These are phyloP conservation scores for Talaromyces wortmannii DNA, from an alignment of 495 filamentous ascomycete genomes.

Conservation along the genomic window DNA sequence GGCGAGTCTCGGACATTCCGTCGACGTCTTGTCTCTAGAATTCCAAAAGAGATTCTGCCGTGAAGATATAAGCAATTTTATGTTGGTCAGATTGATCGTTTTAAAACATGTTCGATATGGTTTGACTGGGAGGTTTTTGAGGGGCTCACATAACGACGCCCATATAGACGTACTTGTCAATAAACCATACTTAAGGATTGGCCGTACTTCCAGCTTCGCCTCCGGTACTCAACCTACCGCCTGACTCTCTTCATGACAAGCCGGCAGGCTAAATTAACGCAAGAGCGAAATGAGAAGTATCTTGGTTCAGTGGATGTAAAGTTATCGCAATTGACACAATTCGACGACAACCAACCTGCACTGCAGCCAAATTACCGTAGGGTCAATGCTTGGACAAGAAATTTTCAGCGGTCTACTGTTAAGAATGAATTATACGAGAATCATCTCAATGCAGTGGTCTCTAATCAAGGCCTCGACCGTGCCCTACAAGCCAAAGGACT, in stretches of 20 bases:
- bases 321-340: neutral
- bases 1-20: neutral
- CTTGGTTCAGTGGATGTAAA: neutral
- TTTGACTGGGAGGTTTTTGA: too few relatives aligned
- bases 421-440: neutral
- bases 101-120: too few relatives aligned
- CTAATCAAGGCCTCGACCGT: neutral
- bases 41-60: too few relatives aligned
- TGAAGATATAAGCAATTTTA: too few relatives aligned
- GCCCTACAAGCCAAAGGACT: neutral
- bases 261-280: neutral
- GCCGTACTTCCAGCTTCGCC: neutral
- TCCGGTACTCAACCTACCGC: neutral
- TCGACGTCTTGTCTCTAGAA: too few relatives aligned
- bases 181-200: too few relatives aligned
- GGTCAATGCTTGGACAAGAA: neutral
- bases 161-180: too few relatives aligned
- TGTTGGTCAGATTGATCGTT: too few relatives aligned
- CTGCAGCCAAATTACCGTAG: neutral
- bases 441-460: neutral
- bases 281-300: neutral
- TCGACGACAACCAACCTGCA: neutral
- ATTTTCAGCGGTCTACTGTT: neutral
- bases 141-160: too few relatives aligned
- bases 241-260: neutral